A percentile compares a stretch with the other conserved stretches of the same genome.
phyloP scores from a whole-genome alignment of 345 rosid genomes.

The Corymbia maculata region DNA sequence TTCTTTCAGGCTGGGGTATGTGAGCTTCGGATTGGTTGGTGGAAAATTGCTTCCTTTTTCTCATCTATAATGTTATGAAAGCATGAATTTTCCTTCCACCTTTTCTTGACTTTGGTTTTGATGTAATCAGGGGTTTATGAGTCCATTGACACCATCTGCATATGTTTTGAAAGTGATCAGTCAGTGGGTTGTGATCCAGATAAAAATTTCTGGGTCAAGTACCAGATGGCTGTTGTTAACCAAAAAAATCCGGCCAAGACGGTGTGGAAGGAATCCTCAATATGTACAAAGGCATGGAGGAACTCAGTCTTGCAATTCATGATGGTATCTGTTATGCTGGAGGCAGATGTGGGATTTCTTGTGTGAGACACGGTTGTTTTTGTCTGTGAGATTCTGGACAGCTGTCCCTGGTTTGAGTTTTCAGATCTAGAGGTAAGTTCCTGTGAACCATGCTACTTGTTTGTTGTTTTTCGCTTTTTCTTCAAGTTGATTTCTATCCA shows the following conservation, averaged over 20 bases:
- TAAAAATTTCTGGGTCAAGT: constrained; percentile 98
- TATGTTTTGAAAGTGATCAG: constrained; percentile 97
- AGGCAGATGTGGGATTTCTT: constrained; percentile 98
- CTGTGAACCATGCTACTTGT: background rate
- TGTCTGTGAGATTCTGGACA: constrained; percentile 95
- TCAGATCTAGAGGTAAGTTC: constrained; percentile 86
- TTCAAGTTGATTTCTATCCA: background rate
- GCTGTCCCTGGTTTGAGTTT: constrained; percentile 97
- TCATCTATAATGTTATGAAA: constrained; percentile 1
- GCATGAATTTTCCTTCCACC: constrained; percentile 3
- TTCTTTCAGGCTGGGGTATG: constrained; percentile 99
- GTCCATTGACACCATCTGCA: constrained; percentile 98
- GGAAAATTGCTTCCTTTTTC: constrained; percentile 4
- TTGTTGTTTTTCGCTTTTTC: background rate
- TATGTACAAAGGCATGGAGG: constrained; percentile 99
- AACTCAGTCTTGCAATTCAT: constrained; percentile 97
- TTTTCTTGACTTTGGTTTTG: constrained; percentile 17
- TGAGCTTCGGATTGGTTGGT: constrained; percentile 96
- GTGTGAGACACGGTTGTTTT: constrained; percentile 98
- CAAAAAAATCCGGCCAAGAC: constrained; percentile 91
- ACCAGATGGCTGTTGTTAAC: constrained; percentile 95
- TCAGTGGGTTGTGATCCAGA: constrained; percentile 85
- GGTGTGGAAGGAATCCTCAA: constrained; percentile 99
- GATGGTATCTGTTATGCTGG: constrained; percentile 99
- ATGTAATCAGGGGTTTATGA: constrained; percentile 86